phyloP scores from a whole-genome alignment of 768 basidiomycete genomes.

The Chalciporus piperatus region DNA sequence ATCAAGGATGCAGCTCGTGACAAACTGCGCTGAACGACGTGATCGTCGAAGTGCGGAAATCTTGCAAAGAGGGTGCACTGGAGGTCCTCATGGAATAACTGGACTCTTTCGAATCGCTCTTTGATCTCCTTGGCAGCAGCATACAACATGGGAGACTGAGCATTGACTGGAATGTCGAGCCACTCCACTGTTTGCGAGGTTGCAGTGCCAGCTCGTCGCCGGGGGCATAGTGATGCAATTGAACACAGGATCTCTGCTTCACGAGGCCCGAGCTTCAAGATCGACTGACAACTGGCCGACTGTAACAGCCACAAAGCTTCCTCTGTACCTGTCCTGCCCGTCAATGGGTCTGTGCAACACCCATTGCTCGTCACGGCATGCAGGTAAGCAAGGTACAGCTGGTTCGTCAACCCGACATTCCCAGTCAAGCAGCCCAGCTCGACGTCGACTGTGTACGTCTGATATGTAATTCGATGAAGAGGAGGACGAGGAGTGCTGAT shows the following conservation, averaged over 20 bases:
- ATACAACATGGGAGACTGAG: slow-evolving; percentile 31
- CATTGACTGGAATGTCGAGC: slow-evolving; percentile 15
- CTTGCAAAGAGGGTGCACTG: background rate
- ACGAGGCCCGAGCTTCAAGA: slow-evolving; percentile 29
- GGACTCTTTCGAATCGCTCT: slow-evolving; percentile 14
- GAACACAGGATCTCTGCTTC: slow-evolving; percentile 30
- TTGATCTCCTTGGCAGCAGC: slow-evolving; percentile 25
- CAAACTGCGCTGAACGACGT: slow-evolving; percentile 11
- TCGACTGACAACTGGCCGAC: slow-evolving; percentile 38
- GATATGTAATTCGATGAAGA: slow-evolving; percentile 8
- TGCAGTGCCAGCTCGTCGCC: slow-evolving; percentile 35
- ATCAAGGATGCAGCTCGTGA: slow-evolving; percentile 3
- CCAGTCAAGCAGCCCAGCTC: slow-evolving; percentile 26
- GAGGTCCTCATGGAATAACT: background rate
- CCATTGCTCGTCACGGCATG: slow-evolving; percentile 39
- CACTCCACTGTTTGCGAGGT: slow-evolving; percentile 34
- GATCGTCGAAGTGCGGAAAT: background rate
- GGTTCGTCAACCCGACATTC: slow-evolving; percentile 18
- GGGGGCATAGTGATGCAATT: slow-evolving; percentile 33
- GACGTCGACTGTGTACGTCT: slow-evolving; percentile 26
- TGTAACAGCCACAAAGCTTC: slow-evolving; percentile 37
- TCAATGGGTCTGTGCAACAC: slow-evolving; percentile 41
- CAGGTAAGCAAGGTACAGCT: slow-evolving; percentile 38
- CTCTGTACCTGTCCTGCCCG: slow-evolving; percentile 38
- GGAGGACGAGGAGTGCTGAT: background rate